Evolutionary conservation across 306 rosid genomes (phyloP).

Genomic region (Oxytropis ochrocephala): DNA sequence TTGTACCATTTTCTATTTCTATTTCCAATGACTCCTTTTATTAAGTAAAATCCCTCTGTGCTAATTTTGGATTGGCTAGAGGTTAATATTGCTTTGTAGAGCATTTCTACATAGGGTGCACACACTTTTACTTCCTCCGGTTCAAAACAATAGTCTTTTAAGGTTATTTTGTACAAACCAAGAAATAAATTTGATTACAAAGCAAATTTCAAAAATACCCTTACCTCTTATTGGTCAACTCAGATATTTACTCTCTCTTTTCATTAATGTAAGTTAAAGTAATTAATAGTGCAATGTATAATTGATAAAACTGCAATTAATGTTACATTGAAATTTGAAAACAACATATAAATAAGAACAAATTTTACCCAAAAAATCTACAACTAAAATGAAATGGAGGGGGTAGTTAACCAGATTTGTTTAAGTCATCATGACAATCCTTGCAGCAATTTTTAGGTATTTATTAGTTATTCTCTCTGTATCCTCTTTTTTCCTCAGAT

Average conservation of each 20-base stretch:
- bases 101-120: background rate
- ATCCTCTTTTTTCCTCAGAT: slow-evolving; percentile 45
- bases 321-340: no score
- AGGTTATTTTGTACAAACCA: background rate
- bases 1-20: background rate
- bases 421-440: slow-evolving; percentile 2
- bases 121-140: background rate
- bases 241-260: no score
- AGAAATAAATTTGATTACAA: no score
- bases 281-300: no score
- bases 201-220: no score
- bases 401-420: background rate
- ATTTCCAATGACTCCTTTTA: background rate
- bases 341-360: no score
- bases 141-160: background rate
- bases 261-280: no score
- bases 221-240: no score
- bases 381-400: no score
- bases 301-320: no score
- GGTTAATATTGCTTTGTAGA: background rate
- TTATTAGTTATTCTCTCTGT: background rate
- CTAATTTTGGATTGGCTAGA: background rate
- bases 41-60: background rate
- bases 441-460: background rate
- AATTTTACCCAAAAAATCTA: no score